Base-by-base conservation (phyloP, 2,329 filamentous ascomycete genomes). In the Beauveria medogensis region DNA sequence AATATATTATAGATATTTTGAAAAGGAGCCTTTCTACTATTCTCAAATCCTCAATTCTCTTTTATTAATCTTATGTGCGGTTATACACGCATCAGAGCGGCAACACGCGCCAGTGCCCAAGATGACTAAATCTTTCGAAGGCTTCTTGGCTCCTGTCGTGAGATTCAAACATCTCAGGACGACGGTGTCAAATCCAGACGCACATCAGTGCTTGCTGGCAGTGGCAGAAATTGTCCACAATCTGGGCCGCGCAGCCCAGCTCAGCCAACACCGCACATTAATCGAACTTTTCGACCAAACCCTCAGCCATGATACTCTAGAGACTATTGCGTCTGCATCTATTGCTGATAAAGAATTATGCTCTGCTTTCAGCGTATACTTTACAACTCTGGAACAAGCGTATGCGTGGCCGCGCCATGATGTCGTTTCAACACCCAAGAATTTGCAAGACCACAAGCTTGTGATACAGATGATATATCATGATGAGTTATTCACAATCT, bases 101-200 rank as follows among this genome's bases (percentile, higher is more conserved):
- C 34, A 5, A 24, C 16, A 12, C 14, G 28, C 1, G 34, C 34
- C 5, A 16, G 10, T 12, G 69, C 67, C 71, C 40, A 62, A 74
- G 52, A 55, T 46, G 53, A 46, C 40, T 2, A 44, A 55, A 44
- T 55, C 53, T 46, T 9, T 7, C 7, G 53, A 55, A 20, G 53
- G 53, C 4, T 46, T 22, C n/a, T 16, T 55, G 24, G 41, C 40
- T 8, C 24, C 53, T 28, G 40, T 46, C 24, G 41, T 55, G 40
- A 28, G 40, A 24, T 55, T 55, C 40, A 34, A 22, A 14, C 24
- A 34, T 1, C 53, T 55, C 5, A 18, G 8, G 26, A 22, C 41
- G 5, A 18, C n/a, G 5, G 12, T 44, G 6, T 30, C 22, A 6
- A 34, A 44, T 16, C 26, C 7, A 30, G 18, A 16, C n/a, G 41